Base-by-base conservation (phyloP, 2,329 filamentous ascomycete genomes). In the Ophiostoma populinum region DNA sequence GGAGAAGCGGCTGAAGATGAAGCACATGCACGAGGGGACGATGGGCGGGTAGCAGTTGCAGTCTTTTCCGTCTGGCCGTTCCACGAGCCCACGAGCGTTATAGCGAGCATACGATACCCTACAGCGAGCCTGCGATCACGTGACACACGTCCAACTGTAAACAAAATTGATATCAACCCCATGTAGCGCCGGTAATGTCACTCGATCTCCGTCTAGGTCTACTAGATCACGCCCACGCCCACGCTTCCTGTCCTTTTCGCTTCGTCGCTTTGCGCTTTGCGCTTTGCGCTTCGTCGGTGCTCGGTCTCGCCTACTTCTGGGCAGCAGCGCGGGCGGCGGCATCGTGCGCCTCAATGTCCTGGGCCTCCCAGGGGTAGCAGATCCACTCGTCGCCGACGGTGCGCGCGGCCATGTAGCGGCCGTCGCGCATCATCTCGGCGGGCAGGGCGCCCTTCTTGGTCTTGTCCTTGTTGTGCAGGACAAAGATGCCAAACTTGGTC, bases 401-500 rank as follows among this genome's bases (percentile, higher is more conserved):
- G 51, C 78, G 65, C 16, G 90, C 83, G 16, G 90, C 90, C 46
- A 80, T 58, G 59, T 98, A 98, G 48, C 78, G 67, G 38, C 70
- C 69, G 37, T 74, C 59, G 26, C 66, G 59, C 44, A 87, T 64
- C 70, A 95, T 83, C 24, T 83, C 75, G 15, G 70, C 51, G 9
- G 90, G 86, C 38, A 98, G 65, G 15, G 59, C 60, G 36, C 90
- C 90, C 68, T 94, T 93, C 75, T 98, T 98, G 37, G 62, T 45
- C 70, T 98, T 95, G 59, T 94, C 74, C 73, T 98, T 98, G 69
- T 98, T 98, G 59, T 98, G 90, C 50, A 98, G 67, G 38, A 98
- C 90, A 56, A 98, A 98, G 51, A 98, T 80, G 54, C 73, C 79
- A 52, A 98, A 95, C 48, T 81, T 73, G 1, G 90, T 94, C 66